Evolutionary conservation across 108 stramenopile species (phyloP).

Genomic region (Pseudonitzschia pungens): DNA sequence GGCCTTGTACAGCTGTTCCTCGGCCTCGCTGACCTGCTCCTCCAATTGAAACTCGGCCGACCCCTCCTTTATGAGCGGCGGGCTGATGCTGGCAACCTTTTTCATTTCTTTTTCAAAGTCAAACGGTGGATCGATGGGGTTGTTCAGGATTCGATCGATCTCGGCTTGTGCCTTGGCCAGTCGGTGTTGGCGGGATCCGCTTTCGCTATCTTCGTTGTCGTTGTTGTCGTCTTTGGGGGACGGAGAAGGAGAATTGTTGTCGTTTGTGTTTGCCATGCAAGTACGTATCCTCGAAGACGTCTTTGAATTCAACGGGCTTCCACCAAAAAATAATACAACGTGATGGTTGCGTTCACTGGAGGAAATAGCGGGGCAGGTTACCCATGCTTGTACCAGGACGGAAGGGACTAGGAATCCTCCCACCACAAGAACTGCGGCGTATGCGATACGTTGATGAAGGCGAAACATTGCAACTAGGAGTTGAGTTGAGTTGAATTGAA

Average conservation of each 20-base stretch:
- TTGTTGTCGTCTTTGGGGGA: constrained; percentile 2
- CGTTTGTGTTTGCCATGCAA: neutral
- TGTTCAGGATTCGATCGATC: constrained; percentile 50
- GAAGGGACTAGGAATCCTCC: no score
- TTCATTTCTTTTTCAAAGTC: constrained; percentile 54
- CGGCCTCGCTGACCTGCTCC: constrained; percentile 39
- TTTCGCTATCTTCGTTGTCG: constrained; percentile 1
- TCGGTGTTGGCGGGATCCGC: constrained; percentile 13
- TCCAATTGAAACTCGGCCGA: constrained; percentile 38
- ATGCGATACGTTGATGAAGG: neutral
- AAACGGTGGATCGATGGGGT: constrained; percentile 54
- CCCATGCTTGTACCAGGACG: no score
- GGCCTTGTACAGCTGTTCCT: constrained; percentile 46
- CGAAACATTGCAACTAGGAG: neutral
- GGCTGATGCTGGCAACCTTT: constrained; percentile 48
- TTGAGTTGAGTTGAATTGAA: no score
- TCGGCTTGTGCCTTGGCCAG: constrained; percentile 48
- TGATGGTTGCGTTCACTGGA: no score
- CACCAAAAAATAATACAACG: no score
- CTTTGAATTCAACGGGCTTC: no score
- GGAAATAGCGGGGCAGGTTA: no score
- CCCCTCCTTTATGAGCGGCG: constrained; percentile 28
- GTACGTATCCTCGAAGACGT: neutral
- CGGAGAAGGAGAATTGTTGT: constrained; percentile 3
- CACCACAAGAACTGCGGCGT: neutral